A percentile compares a stretch with the other conserved stretches of the same genome.
phyloP scores from a whole-genome alignment of 306 rosid species.

The Ormosia emarginata region DNA sequence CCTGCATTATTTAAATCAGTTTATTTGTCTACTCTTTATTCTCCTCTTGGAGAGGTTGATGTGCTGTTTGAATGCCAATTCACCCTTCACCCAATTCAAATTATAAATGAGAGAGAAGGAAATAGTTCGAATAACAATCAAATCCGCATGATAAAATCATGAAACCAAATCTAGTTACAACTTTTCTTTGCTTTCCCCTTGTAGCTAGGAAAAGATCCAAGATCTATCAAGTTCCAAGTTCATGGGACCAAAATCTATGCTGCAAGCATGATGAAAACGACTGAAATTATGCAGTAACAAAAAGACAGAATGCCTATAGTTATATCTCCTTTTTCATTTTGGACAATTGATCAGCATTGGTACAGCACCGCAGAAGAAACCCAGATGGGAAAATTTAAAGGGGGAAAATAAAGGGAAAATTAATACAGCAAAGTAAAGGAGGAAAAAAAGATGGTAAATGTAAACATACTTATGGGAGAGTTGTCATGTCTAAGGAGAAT shows the following conservation, averaged over 20 bases:
- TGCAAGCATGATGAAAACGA: background rate
- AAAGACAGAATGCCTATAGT: slow-evolving; percentile 8
- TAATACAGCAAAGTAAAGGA: background rate
- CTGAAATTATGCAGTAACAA: background rate
- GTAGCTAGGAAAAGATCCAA: background rate
- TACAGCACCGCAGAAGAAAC: slow-evolving; percentile 10
- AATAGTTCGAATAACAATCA: background rate
- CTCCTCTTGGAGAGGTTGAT: background rate
- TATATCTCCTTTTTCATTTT: slow-evolving; percentile 1
- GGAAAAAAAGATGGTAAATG: background rate
- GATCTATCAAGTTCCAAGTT: background rate
- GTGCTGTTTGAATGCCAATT: background rate
- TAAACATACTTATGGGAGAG: background rate
- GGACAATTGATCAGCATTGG: slow-evolving; percentile 14
- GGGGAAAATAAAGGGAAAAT: background rate
- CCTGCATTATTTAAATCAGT: background rate
- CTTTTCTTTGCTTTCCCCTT: background rate
- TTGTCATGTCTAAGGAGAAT: background rate
- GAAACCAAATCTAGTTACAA: background rate
- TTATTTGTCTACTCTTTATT: background rate
- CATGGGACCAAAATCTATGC: background rate
- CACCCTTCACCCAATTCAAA: background rate
- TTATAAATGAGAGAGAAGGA: background rate
- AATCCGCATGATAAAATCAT: background rate
- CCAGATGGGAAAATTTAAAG: background rate